A percentile compares a stretch with the other conserved stretches of the same genome.
These are phyloP conservation scores for Clonostachys rosea DNA, from an alignment of 2,329 filamentous ascomycete genomes.

Conservation along the genomic window DNA sequence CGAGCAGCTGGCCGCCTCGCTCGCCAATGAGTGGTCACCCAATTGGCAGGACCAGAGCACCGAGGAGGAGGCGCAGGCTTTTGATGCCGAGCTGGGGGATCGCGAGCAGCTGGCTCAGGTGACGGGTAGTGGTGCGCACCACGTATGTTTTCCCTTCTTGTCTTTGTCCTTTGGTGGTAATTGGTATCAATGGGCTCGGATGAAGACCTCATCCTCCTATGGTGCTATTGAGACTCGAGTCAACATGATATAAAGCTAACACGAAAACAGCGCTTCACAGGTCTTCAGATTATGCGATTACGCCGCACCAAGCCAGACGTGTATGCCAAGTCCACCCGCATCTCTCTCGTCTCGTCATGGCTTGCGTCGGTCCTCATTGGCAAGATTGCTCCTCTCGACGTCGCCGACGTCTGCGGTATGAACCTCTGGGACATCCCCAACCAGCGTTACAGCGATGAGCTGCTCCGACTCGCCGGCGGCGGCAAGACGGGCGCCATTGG, in stretches of 20 bases:
- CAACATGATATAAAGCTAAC: conserved; percentile 4
- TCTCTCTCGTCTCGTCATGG: conserved; percentile 94
- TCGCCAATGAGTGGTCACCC: conserved; percentile 82
- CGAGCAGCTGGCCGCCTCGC: conserved; percentile 67
- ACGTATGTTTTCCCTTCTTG: conserved; percentile 51
- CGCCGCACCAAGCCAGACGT: conserved; percentile 74
- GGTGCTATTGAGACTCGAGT: conserved; percentile 1
- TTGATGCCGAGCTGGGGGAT: conserved; percentile 68
- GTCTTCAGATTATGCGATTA: conserved; percentile 92
- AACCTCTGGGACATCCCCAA: conserved; percentile 88
- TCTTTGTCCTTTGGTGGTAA: too few relatives aligned
- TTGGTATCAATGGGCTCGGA: too few relatives aligned
- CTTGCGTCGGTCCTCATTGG: conserved; percentile 88
- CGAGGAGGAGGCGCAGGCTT: conserved; percentile 83
- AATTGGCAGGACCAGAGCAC: conserved; percentile 99
- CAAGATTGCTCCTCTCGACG: conserved; percentile 81
- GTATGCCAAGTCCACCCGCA: conserved; percentile 75
- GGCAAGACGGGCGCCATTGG: conserved; percentile 50
- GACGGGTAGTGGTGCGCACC: conserved; percentile 91
- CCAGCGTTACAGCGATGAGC: conserved; percentile 67
- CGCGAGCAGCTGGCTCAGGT: conserved; percentile 66
- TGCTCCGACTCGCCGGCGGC: conserved; percentile 69
- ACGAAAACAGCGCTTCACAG: conserved; percentile 74
- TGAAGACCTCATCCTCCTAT: background rate
- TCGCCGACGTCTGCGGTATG: conserved; percentile 93